Base-by-base conservation (phyloP, 352 stramenopile species). In the Globisporangium recalcitrans region DNA sequence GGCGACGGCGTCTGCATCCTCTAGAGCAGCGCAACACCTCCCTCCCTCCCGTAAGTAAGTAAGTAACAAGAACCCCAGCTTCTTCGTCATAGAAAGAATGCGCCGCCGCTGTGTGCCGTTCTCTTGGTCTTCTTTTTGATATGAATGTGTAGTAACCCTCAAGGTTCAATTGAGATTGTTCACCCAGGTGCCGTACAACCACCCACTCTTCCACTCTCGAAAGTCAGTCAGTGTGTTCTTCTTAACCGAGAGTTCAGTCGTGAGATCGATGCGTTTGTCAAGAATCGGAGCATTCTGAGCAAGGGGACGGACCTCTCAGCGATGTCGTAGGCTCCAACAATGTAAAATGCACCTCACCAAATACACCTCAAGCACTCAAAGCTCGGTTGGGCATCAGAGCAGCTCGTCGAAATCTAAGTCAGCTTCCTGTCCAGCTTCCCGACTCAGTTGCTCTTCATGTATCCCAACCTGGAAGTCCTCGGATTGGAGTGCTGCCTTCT, bases 1-100 rank as follows among this genome's bases (percentile, higher is more conserved):
- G 82, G 82, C 24, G 78, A 92, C 63, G 82, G 82, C 32, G 78
- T 92, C 48, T 92, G 82, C 70, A 86, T 92, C 36, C 65, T 92
- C 58, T 92, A 87, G 36, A 44, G n/a, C 14, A 44, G 36, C 14
- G n/a, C 11, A 14, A n/a, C n/a, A 21, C 32, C 32, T 38, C 32
- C 32, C 32, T 38, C 32, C 36, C 34, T 40, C 34, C 34, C 34
- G 34, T n/a, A n/a, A 31, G 27, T 44, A 44, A 44, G 36, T 44
- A 44, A 44, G 36, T 44, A 44, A 44, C 36, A 44, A 44, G 36
- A 44, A 44, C 36, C 16, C 11, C 16, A 44, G 36, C 36, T 44
- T 44, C 36, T 44, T 44, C 36, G 36, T n/a, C 36, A 44, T 44
- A 44, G 36, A 44, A 7, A 9, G 36, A 44, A 44, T 44, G 36